Base-by-base conservation (phyloP, 345 rosid species). In the Eucalyptus coolabah region DNA sequence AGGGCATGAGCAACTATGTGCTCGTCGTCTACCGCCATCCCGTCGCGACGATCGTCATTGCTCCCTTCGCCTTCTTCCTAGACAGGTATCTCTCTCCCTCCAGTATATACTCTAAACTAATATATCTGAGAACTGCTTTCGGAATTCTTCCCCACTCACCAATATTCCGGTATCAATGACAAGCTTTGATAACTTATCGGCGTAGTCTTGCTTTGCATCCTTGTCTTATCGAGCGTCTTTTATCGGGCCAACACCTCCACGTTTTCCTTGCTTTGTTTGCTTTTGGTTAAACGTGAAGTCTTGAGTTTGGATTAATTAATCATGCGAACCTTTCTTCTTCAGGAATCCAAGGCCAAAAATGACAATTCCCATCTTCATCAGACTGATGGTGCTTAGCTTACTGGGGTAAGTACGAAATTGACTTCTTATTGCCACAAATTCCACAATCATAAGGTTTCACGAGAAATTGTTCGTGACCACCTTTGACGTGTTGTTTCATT, bases 11-110 rank as follows among this genome's bases (percentile, higher is more conserved):
- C 93, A 95, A 92, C 81, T 94, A 94, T 42, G 99, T 94, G 8
- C 94, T 96, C 49, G 95, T 96, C 3, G 98, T 96, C 54, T 98
- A 98, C 87, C 98, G 99, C 30, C 96, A 96, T 2, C 97, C 95
- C 2, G 91, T 96, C 24, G 97, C 98, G 60, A 96, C 99, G n/a
- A 2, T 96, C 10, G 94, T 92, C 92, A 94, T 98, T 88, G 93
- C 95, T 9, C 98, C 99, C 7, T 97, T 98, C 16, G 99, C 98
- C 3, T 30, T 90, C 56, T 24, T 96, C 89, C 88, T 98, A 1
- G 98, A 98, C 91, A 94, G 90, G 98, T 96, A 24, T 24, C 12
- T 24, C 63, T 56, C 40, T 50, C 17, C 1, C 40, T n/a, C 32
- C 69, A 14, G 1, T 18, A 30, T 63, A 28, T 5, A 60, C 6